A percentile compares a stretch with the other conserved stretches of the same genome.
Evolutionary conservation across 306 rosid species (phyloP).

Genomic region (Neltuma alba): DNA sequence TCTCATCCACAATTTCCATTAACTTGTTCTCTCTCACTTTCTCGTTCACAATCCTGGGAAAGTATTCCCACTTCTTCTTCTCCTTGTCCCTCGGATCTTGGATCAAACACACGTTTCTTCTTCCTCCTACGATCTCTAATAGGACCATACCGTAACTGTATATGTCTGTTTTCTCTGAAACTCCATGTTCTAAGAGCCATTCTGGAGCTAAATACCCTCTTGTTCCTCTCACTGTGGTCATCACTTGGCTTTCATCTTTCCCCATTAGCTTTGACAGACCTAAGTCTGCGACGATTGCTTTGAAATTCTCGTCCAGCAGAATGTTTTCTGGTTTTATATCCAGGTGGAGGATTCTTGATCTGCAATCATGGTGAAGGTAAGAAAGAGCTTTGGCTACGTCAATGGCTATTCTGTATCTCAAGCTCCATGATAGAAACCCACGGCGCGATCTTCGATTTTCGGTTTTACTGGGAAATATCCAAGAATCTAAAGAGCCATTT

Average conservation of each 20-base stretch:
- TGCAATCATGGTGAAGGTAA: too few species aligned
- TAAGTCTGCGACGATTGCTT: constrained; percentile 52
- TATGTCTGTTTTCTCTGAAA: constrained; percentile 79
- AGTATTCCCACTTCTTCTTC: constrained; percentile 61
- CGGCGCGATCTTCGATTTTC: constrained; percentile 24
- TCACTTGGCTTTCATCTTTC: constrained; percentile 62
- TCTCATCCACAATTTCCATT: constrained; percentile 74
- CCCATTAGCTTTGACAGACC: constrained; percentile 84
- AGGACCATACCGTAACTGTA: constrained; percentile 97
- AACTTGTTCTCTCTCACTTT: constrained; percentile 68
- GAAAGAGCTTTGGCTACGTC: constrained; percentile 49
- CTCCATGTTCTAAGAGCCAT: constrained; percentile 74
- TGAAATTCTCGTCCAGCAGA: too few species aligned
- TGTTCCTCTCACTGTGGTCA: constrained; percentile 80
- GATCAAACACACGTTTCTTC: constrained; percentile 55
- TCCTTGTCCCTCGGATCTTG: constrained; percentile 43
- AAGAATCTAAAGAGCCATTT: constrained; percentile 80
- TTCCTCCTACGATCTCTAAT: constrained; percentile 81
- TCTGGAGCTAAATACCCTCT: constrained; percentile 93
- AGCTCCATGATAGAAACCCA: constrained; percentile 75
- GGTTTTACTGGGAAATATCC: constrained; percentile 69
- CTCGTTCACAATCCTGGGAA: constrained; percentile 69
- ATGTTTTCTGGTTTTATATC: too few species aligned
- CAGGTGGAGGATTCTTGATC: too few species aligned
- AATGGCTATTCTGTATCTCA: constrained; percentile 66